Evolutionary conservation across 2,329 filamentous ascomycete species (phyloP), one percentile per base, ranked within the genome.

Genomic region (Drechslerella dactyloides): DNA sequence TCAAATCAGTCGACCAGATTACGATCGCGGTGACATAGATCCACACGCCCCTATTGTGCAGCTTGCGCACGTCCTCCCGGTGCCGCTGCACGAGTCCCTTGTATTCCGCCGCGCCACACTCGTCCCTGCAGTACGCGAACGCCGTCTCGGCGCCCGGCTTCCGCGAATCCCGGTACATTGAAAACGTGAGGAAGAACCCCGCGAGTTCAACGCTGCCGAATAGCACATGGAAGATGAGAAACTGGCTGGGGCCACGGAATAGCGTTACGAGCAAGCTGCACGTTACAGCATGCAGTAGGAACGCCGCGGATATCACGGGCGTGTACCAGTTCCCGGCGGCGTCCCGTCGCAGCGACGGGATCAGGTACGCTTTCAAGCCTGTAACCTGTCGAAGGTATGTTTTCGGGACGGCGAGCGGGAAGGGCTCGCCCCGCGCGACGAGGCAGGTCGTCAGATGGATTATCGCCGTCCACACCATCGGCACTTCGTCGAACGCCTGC

Each of bases 381-480:
- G 46, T 46, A 2, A 44, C 19, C 15, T 42, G 8, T 13, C 57
- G 40, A n/a, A 21, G 30, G 1, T 42, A 2, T 15, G 46, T 54
- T 17, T 4, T 60, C 11, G 17, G 17, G 1, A 48, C 19, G 2
- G 59, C 53, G 6, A 70, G 54, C 33, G 66, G 66, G n/a, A 70
- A 56, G 3, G 66, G 66, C 35, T 70, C 66, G 23, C 52, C 60
- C 35, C 61, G 60, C 6, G 46, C 62, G 8, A 66, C 62, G 2
- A 66, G n/a, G n/a, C 58, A 60, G 15, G 61, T 73, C 2, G 51
- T 44, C 21, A 73, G 17, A 23, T 65, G 60, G 2, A 73, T 48
- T 19, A 57, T 61, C 1, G 69, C 60, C 2, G 61, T 66, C 69
- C 69, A 73, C 30, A 73, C 69, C 69, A 73, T 73, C 2, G 69